Evolutionary conservation across 345 rosid species (phyloP), one percentile per base, ranked within the genome.

Genomic region (Melaleuca alternifolia): DNA sequence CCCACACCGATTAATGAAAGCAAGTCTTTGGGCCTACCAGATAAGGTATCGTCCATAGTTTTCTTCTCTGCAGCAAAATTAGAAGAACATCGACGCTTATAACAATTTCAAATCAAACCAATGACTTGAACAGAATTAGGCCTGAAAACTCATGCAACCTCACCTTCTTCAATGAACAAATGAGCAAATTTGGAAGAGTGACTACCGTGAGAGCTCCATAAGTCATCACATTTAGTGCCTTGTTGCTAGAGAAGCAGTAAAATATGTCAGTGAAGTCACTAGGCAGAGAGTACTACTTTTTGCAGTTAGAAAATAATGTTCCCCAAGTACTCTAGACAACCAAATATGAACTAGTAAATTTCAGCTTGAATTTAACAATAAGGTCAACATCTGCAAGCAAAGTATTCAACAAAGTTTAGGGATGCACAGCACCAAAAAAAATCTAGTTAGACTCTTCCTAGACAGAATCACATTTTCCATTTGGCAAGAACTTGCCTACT

Each of bases 81-180:
- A 83, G 85, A 83, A 77, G 85, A 56, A 24, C 75, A 33, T 89
- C 52, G 51, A 82, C n/a, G 65, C 54, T 75, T 59, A 62, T 57
- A 26, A 50, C 21, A 56, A 86, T n/a, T 61, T 18, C 26, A 52
- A n/a, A 59, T 46, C 54, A 37, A 33, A 81, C 52, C 79, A 65
- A 65, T 30, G 2, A 51, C 54, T 85, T 30, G 44, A 59, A 46
- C 44, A 33, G 51, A 59, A 50, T 30, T 15, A 83, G 83, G 48
- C 56, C 56, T 75, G 62, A 86, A 85, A 76, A 86, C 75, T 61
- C 76, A 83, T 50, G 52, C 65, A 59, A 28, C 50, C 71, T 87
- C 89, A 97, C 99, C 99, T 91, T 94, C 98, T 92, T 97, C 98
- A 83, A 90, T 87, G 92, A 97, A 97, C 92, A 96, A 94, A 87